Conservation (phyloP, 805 yeast species). For the Nakazawaea ambrosiae region DNA sequence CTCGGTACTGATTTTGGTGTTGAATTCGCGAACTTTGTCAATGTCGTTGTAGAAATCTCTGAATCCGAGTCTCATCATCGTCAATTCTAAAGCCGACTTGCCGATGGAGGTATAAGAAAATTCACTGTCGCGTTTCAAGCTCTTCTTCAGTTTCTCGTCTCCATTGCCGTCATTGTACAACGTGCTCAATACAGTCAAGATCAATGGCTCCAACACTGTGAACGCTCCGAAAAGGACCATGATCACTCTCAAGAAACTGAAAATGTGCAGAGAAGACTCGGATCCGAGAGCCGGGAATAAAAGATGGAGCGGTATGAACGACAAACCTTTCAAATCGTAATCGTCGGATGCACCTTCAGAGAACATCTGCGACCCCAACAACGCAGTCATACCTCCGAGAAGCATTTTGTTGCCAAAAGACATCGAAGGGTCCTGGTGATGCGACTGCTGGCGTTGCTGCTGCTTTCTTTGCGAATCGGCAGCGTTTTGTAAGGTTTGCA, state of each 20-base stretch:
- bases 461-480: not conserved
- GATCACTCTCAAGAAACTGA: constrained; percentile 12
- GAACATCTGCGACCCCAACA: constrained; percentile 25
- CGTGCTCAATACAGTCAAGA: not conserved
- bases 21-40: constrained; percentile 1
- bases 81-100: not conserved
- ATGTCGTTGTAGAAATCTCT: constrained; percentile 2
- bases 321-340: constrained; percentile 19
- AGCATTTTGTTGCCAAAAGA: constrained; percentile 20
- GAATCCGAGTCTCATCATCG: constrained; percentile 2
- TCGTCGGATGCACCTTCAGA: constrained; percentile 9
- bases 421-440: constrained; percentile 11
- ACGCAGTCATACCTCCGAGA: constrained; percentile 27
- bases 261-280: constrained; percentile 12
- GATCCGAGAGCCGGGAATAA: constrained; percentile 19
- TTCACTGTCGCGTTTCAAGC: not conserved
- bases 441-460: constrained; percentile 6
- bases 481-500: constrained; percentile 4
- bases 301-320: constrained; percentile 18
- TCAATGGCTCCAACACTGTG: constrained; percentile 14
- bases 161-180: too few species aligned
- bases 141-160: not conserved
- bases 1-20: not conserved
- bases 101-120: not conserved
- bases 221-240: constrained; percentile 18